Base-by-base conservation (phyloP, 2,329 filamentous ascomycete species). In the Hymenoscyphus occultus region DNA sequence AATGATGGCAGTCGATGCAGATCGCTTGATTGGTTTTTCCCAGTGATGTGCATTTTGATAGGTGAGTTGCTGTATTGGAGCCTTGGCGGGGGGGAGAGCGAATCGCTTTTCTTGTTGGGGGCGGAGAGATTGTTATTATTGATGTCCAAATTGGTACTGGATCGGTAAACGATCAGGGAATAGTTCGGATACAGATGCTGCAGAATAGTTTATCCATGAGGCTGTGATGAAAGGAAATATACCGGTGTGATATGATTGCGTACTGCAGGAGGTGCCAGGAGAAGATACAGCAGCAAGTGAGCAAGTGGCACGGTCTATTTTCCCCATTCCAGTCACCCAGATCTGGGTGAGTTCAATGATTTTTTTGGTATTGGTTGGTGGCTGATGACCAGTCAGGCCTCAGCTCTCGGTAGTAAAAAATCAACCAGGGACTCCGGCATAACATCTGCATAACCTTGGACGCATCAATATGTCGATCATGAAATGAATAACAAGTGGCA, bases 391-490 rank as follows among this genome's bases (percentile, higher is more conserved):
- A 28, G 45, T 51, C 45, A 51, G 9, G 22, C 22, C 22, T 22
- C 22, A 22, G 22, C 22, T 22, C 45, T 51, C 45, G 19, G 5
- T 35, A 10, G 35, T 35, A 19, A 19, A 48, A 48, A 9, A 3
- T 19, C 45, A 51, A 19, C 35, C 45, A 51, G 45, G 45, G 45
- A 19, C 19, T 51, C 22, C 45, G 45, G n/a, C 45, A 22, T 22
- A 51, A 51, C 45, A 22, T 51, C 19, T 51, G 19, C 45, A 51
- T 28, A 45, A 51, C 9, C 13, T 51, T 51, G n/a, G 7, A 22
- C 45, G 45, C 45, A 19, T 51, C 45, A 12, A 51, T 51, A 22
- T 51, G 45, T 51, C 45, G 45, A 51, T 51, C 45, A 22, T 51
- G 19, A n/a, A n/a, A 51, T 19, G 5, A 9, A 51, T 51, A 51